Conservation (phyloP, 148 eudicot genomes). For the Silene uniflora region DNA sequence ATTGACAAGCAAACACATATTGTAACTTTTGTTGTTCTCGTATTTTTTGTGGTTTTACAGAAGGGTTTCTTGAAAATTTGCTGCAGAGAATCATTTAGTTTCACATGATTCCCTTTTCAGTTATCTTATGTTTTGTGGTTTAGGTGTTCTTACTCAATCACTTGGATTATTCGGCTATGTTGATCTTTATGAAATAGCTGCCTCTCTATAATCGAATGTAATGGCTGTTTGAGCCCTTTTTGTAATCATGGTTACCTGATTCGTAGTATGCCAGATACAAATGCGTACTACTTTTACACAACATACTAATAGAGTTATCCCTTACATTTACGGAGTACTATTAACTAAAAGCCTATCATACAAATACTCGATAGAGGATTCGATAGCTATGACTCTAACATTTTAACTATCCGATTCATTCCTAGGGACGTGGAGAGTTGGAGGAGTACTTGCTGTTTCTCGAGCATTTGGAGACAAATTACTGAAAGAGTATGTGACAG, state of each 20-base stretch:
- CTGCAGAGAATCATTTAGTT: not conserved
- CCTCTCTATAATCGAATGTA: no score
- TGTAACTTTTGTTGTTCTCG: not conserved
- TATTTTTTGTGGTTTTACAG: no score
- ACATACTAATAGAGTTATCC: no score
- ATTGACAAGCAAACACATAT: not conserved
- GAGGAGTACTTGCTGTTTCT: conserved; percentile 80
- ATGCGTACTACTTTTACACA: no score
- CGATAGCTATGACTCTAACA: not conserved
- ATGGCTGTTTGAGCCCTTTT: no score
- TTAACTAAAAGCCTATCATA: no score
- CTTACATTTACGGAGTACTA: no score
- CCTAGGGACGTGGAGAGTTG: conserved; percentile 91
- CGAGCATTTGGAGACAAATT: conserved; percentile 73
- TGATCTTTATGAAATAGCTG: not conserved
- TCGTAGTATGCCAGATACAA: no score
- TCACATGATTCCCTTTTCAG: no score
- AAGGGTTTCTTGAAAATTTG: not conserved
- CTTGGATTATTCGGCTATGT: not conserved
- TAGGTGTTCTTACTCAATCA: not conserved
- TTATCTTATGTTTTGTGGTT: no score
- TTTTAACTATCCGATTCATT: not conserved
- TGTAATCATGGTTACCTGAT: no score
- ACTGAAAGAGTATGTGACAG: conserved; percentile 63
- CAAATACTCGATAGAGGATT: no score